Percentiles rank a stretch among this genome's conserved stretches.
These are phyloP conservation scores for Margaritispora aquatica DNA, from an alignment of 495 filamentous ascomycete genomes.

Conservation along the genomic window DNA sequence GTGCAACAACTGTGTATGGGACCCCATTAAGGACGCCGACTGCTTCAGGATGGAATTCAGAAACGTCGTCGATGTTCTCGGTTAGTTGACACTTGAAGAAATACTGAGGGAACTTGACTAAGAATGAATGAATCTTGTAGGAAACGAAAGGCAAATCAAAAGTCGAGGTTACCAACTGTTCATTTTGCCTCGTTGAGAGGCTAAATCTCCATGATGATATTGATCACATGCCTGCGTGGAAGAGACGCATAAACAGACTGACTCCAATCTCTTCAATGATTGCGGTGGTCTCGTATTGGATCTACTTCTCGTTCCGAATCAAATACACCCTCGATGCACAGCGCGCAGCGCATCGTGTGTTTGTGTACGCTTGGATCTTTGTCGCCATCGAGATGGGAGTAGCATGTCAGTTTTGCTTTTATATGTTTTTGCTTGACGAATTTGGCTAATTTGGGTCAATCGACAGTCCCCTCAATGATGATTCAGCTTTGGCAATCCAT, in stretches of 20 bases:
- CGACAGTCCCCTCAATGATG: slow-evolving; percentile 33
- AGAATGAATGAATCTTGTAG: background rate
- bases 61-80: background rate
- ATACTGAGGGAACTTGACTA: background rate
- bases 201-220: background rate
- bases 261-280: background rate
- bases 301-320: background rate
- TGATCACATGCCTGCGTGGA: background rate
- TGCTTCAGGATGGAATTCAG: background rate
- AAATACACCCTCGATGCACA: background rate
- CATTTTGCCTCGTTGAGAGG: background rate
- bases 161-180: background rate
- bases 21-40: background rate
- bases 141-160: background rate
- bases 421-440: background rate
- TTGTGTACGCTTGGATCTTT: background rate
- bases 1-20: background rate
- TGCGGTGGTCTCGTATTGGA: background rate
- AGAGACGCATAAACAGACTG: background rate
- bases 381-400: background rate
- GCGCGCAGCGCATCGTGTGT: background rate
- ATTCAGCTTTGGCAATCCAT: slow-evolving; percentile 38
- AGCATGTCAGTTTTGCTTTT: background rate
- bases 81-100: background rate
- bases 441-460: background rate